Conservation (phyloP, 495 filamentous ascomycete genomes). For the Talaromyces adpressus region DNA sequence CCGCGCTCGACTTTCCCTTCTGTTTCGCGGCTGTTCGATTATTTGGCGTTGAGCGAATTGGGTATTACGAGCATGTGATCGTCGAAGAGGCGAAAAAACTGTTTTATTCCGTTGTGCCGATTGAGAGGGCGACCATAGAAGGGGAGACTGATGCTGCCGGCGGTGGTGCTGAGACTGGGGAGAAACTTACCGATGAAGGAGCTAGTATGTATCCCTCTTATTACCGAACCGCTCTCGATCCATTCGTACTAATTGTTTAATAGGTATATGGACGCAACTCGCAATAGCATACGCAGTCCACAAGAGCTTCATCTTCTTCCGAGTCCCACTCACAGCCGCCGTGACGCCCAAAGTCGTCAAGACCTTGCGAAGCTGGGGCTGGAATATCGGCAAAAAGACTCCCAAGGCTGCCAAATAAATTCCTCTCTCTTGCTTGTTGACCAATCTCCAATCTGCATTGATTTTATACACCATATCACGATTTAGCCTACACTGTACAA, state of each 20-base stretch:
- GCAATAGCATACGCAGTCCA: constrained; percentile 95
- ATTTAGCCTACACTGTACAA: not conserved
- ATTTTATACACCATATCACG: not conserved
- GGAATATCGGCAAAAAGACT: constrained; percentile 60
- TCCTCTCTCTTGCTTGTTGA: not conserved
- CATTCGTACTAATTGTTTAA: not conserved
- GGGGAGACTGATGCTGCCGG: constrained; percentile 13
- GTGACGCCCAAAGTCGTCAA: constrained; percentile 90
- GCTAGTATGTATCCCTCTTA: constrained; percentile 41
- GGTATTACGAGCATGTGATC: constrained; percentile 47
- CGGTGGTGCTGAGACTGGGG: constrained; percentile 25
- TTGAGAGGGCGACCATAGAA: constrained; percentile 2
- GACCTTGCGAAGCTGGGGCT: constrained; percentile 76
- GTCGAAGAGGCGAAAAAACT: constrained; percentile 29
- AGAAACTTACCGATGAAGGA: constrained; percentile 30
- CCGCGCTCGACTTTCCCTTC: constrained; percentile 87
- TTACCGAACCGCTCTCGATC: not conserved
- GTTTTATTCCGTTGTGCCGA: constrained; percentile 22
- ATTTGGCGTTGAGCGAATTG: constrained; percentile 80
- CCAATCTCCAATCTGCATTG: not conserved
- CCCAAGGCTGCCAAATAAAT: constrained; percentile 29
- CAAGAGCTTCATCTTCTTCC: constrained; percentile 94
- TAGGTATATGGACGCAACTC: constrained; percentile 79
- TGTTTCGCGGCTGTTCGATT: constrained; percentile 81
- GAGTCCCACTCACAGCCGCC: constrained; percentile 83